phyloP scores from a whole-genome alignment of 441 rosid species.

The Corymbia citriodora region DNA sequence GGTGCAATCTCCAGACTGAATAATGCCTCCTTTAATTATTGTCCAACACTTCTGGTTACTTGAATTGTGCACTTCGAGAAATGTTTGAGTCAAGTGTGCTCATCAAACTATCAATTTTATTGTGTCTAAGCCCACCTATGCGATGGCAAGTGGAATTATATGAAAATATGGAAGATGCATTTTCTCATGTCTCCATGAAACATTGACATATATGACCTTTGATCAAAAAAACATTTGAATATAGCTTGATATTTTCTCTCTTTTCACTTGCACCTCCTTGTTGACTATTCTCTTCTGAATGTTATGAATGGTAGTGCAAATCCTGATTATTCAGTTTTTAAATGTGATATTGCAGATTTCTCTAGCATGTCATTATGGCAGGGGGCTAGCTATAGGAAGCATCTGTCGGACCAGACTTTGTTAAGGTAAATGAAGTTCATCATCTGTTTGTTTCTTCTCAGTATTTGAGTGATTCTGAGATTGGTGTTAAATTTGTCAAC shows the following conservation, averaged over 20 bases:
- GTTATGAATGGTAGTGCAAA: background rate
- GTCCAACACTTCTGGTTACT: background rate
- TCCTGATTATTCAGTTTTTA: background rate
- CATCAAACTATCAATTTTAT: background rate
- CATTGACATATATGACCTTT: background rate
- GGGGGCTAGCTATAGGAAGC: constrained; percentile 4
- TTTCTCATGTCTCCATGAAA: background rate
- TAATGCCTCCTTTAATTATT: background rate
- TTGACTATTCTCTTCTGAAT: background rate
- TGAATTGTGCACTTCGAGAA: background rate
- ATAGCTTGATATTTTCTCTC: background rate
- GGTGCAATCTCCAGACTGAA: background rate
- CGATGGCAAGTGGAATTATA: background rate
- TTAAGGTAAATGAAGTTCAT: constrained; percentile 21
- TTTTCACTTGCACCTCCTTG: background rate
- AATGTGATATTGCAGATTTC: constrained; percentile 26
- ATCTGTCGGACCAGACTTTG: constrained; percentile 14
- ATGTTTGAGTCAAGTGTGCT: background rate
- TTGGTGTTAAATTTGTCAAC: background rate
- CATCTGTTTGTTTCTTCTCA: background rate
- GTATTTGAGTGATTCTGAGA: background rate
- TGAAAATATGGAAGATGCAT: background rate
- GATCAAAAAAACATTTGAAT: background rate
- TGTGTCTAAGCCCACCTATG: background rate
- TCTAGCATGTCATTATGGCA: constrained; percentile 14